Base-by-base conservation (phyloP, 768 basidiomycete species). In the Cyclocybe cylindracea region DNA sequence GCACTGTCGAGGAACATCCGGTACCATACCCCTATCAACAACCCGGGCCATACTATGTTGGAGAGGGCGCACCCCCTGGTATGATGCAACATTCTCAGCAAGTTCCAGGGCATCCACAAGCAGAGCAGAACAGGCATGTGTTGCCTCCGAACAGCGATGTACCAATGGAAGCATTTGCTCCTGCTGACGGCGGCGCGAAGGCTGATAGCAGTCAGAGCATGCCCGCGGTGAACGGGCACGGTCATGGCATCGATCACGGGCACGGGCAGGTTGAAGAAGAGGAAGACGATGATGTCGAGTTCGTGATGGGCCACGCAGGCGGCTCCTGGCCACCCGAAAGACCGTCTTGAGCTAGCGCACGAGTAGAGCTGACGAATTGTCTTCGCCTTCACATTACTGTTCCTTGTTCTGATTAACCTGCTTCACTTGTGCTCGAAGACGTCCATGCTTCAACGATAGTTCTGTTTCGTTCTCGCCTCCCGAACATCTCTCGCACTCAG, bases 251-350 rank as follows among this genome's bases (percentile, higher is more conserved):
- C 7, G 33, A 49, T 14, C 29, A 74, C 19, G 67, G 62, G 14
- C 69, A 71, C 1, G 72, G 59, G 14, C 72, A 77, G 2, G 69
- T 53, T 6, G 74, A 69, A 10, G 79, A 84, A 2, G 83, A 86
- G 8, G 85, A 86, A 2, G 85, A 85, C 2, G 86, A 87, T n/a
- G 86, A 87, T 37, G 78, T 88, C n/a, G 85, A 80, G n/a, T 85
- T 88, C 56, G 86, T 88, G 36, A 78, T 88, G 64, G 80, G 79
- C 38, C 65, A 74, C 52, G 76, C 76, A 51, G 70, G 70, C n/a
- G 53, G 54, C 14, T 59, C 58, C 40, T 70, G 68, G 66, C 61
- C 62, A 46, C 69, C 67, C 43, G 68, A 72, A 55, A 68, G 61
- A 14, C 44, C 50, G 42, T 43, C 57, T 7, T 55, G 50, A 64